Base-by-base conservation (phyloP, 2,329 filamentous ascomycete genomes). In the Curvularia hawaiiensis region DNA sequence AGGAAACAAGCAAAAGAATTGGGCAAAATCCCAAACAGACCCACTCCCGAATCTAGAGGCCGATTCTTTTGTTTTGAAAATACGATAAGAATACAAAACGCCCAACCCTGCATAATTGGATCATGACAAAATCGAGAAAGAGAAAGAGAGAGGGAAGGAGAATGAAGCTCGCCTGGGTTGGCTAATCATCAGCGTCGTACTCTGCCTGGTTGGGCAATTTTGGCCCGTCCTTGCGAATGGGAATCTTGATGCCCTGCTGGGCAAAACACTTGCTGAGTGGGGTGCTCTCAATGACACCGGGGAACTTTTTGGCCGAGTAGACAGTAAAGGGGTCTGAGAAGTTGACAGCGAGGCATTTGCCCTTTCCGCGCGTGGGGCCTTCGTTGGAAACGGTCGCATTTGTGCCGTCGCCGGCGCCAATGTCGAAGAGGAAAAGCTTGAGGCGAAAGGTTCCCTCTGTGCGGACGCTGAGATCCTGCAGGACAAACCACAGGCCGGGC, bases 281-380 rank as follows among this genome's bases (percentile, higher is more conserved):
- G 0, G 95, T 99, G 75, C 90, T 96, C 75, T 98, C 94, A 56
- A 96, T 97, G 1, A 99, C 95, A 40, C 95, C 95, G 0, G 95
- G 95, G 77, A 99, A 99, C 72, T 97, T 97, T 83, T 99, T 99
- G 47, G 95, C 95, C 2, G 91, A 96, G 78, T 90, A 98, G 30
- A 99, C 95, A 52, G 92, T 91, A 81, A 99, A 98, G 3, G 88
- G 84, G 4, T 96, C 90, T 47, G 91, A 96, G 78, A 94, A 98
- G 67, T 88, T 89, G 9, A 88, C 90, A 0, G 94, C 92, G 18
- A 98, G 84, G 12, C 97, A 89, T 0, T 91, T 91, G 0, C 91
- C 90, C 61, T 87, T 88, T 54, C 88, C 89, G 38, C 85, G 88
- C 75, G 92, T 95, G 22, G 50, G 50, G 9, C 51, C 55, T 30